These are phyloP conservation scores for Fusarium sp. DNA, from an alignment of 2,329 filamentous ascomycete genomes.

Conservation along the genomic window DNA sequence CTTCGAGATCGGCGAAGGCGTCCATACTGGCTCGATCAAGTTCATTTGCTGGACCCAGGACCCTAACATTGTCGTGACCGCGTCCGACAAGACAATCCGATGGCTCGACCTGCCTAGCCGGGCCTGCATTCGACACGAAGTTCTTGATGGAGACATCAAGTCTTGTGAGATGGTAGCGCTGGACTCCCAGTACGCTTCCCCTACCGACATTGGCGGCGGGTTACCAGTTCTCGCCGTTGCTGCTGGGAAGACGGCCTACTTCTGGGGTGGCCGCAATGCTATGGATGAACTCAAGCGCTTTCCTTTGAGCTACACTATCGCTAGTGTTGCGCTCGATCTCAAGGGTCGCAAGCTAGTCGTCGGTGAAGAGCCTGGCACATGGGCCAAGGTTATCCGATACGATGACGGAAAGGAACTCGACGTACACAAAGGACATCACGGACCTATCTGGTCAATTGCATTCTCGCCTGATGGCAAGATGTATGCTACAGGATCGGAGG, in stretches of 20 bases:
- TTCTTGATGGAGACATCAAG: conserved; percentile 85
- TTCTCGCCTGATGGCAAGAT: conserved; percentile 96
- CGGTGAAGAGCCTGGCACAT: conserved; percentile 90
- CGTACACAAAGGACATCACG: conserved; percentile 95
- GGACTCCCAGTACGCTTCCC: conserved; percentile 65
- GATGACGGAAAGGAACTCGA: conserved; percentile 86
- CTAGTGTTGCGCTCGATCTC: conserved; percentile 88
- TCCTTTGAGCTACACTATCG: conserved; percentile 83
- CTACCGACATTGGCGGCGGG: conserved; percentile 72
- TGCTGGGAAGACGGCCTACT: conserved; percentile 93
- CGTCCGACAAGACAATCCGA: conserved; percentile 88
- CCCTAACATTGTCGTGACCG: conserved; percentile 88
- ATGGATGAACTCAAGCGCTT: conserved; percentile 80
- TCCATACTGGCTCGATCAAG: conserved; percentile 90
- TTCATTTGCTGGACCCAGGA: conserved; percentile 94
- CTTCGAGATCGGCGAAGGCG: conserved; percentile 87
- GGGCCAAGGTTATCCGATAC: conserved; percentile 94
- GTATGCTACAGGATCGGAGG: conserved; percentile 95
- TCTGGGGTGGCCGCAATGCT: conserved; percentile 81
- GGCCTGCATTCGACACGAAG: conserved; percentile 77
- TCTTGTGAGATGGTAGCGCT: conserved; percentile 89
- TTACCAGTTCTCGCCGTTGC: conserved; percentile 83
- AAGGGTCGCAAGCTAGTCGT: conserved; percentile 86
- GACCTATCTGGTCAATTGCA: conserved; percentile 93
- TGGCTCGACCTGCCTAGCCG: conserved; percentile 92